Conservation (phyloP, 768 basidiomycete species). For the Cyclocybe aegerita region DNA sequence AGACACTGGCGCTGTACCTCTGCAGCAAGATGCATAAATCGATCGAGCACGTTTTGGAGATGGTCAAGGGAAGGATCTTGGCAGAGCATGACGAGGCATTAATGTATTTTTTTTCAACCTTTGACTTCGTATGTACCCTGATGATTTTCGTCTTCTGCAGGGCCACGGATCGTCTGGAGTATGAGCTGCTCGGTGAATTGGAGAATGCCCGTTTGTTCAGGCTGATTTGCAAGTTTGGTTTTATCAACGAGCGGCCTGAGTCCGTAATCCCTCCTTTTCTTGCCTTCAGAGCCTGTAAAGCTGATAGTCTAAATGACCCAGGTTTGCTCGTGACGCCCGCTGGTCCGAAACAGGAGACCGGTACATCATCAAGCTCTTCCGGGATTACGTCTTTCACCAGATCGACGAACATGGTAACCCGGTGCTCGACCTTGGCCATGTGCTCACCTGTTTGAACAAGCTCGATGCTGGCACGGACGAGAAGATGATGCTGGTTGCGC, state of each 20-base stretch:
- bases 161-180: conserved; percentile 78
- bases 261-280: conserved; percentile 39
- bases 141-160: conserved; percentile 34
- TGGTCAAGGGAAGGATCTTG: conserved; percentile 68
- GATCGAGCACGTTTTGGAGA: conserved; percentile 79
- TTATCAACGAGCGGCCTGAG: conserved; percentile 99
- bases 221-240: conserved; percentile 90
- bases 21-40: conserved; percentile 72
- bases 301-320: conserved; percentile 23
- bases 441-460: conserved; percentile 94
- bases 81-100: conserved; percentile 87
- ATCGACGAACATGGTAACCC: conserved; percentile 90
- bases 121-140: not conserved
- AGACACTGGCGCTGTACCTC: conserved; percentile 76
- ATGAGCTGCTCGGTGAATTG: conserved; percentile 82
- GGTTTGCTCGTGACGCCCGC: conserved; percentile 91
- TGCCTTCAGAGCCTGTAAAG: not conserved
- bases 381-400: conserved; percentile 98
- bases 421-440: conserved; percentile 87
- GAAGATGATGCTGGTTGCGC: conserved; percentile 88
- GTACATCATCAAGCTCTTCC: conserved; percentile 97
- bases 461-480: conserved; percentile 94
- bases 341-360: conserved; percentile 99
- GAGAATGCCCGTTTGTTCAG: conserved; percentile 93
- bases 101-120: conserved; percentile 45